A percentile compares a stretch with the other conserved stretches of the same genome.
Conservation (phyloP, 2,329 filamentous ascomycete genomes). For the Fonsecaea pedrosoi region DNA sequence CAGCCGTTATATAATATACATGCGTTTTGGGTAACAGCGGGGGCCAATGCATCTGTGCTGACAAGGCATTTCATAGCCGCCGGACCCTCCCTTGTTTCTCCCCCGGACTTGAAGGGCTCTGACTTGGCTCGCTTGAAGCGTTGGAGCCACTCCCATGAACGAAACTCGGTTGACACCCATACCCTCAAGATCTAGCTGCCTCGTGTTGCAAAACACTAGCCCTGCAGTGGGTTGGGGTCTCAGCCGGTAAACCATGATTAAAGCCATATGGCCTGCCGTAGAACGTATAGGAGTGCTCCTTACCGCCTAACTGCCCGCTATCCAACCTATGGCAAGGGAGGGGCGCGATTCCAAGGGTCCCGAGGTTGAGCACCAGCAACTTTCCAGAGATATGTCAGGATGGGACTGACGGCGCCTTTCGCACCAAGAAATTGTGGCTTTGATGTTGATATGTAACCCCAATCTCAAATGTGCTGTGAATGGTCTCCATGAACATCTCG, state of each 20-base stretch:
- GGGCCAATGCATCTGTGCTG: not conserved
- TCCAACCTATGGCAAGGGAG: too few species aligned
- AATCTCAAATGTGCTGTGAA: not conserved
- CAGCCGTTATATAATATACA: conserved; percentile 3
- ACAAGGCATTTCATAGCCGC: not conserved
- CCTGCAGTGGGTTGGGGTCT: not conserved
- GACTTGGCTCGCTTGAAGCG: not conserved
- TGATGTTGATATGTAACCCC: not conserved
- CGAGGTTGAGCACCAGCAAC: too few species aligned
- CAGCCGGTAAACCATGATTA: not conserved
- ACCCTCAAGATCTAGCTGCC: not conserved
- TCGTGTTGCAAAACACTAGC: not conserved
- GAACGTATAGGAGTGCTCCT: not conserved
- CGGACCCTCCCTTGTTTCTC: not conserved
- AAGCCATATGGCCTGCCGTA: not conserved
- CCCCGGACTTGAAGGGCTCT: not conserved
- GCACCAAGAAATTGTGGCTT: not conserved
- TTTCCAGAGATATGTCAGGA: not conserved
- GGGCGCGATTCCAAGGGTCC: too few species aligned
- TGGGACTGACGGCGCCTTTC: not conserved
- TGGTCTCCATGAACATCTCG: not conserved
- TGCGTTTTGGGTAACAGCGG: not conserved
- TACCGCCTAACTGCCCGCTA: too few species aligned
- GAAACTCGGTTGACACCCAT: not conserved
- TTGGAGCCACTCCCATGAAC: not conserved